These are phyloP conservation scores for Trichophaea hybrida DNA, from an alignment of 2,329 filamentous ascomycete species.

Conservation along the genomic window DNA sequence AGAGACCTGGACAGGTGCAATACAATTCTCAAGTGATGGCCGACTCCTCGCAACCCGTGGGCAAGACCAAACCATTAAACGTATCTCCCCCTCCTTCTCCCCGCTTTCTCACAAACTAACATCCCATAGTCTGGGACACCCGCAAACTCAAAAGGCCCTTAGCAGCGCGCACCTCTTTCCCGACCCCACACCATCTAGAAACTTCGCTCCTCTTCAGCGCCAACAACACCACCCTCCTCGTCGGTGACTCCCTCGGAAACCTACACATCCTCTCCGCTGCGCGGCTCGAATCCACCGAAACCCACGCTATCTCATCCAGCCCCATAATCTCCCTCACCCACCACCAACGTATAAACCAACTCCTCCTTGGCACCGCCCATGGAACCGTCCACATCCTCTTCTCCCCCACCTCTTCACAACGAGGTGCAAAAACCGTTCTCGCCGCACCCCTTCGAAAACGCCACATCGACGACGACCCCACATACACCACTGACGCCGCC, in stretches of 20 bases:
- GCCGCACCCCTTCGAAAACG: conserved; percentile 85
- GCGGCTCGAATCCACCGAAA: conserved; percentile 68
- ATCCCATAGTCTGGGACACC: conserved; percentile 60
- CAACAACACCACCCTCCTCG: conserved; percentile 69
- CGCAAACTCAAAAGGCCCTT: conserved; percentile 88
- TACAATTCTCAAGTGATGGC: conserved; percentile 83
- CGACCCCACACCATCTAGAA: conserved; percentile 68
- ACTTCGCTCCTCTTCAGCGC: conserved; percentile 84
- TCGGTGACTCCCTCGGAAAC: conserved; percentile 71
- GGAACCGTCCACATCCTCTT: conserved; percentile 81
- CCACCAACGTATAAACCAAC: conserved; percentile 93
- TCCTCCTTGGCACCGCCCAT: conserved; percentile 85
- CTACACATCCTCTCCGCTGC: conserved; percentile 89
- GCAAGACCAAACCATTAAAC: conserved; percentile 70
- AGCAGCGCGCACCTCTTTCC: conserved; percentile 61
- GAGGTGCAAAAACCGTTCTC: conserved; percentile 78
- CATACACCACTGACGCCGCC: conserved; percentile 43
- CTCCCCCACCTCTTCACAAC: conserved; percentile 65
- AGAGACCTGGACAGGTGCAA: conserved; percentile 78
- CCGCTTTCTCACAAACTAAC: neutral
- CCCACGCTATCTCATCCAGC: conserved; percentile 76
- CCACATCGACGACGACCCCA: conserved; percentile 86
- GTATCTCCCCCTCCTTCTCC: conserved; percentile 13
- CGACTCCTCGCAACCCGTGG: conserved; percentile 80
- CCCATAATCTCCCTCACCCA: conserved; percentile 74